Evolutionary conservation across 2,329 filamentous ascomycete species (phyloP).

Genomic region (Akanthomyces lecanii): DNA sequence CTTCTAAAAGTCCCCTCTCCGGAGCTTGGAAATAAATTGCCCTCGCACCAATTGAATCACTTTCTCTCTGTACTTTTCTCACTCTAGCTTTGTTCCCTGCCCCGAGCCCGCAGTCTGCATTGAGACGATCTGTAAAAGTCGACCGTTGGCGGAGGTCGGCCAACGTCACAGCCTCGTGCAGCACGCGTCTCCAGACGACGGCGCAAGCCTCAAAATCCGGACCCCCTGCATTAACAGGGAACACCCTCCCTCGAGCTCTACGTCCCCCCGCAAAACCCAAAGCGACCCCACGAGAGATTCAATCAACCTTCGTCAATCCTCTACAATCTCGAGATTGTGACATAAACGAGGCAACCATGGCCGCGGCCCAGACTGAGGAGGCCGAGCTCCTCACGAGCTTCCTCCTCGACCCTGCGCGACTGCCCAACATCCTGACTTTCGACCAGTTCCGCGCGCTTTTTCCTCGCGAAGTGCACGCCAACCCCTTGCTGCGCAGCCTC

Average conservation of each 20-base stretch:
- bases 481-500: constrained; percentile 63
- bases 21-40: background rate
- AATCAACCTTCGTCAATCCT: too few relatives aligned
- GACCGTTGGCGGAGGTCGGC: background rate
- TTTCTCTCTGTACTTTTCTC: background rate
- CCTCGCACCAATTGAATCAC: background rate
- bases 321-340: too few relatives aligned
- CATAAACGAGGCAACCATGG: too few relatives aligned
- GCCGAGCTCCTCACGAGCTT: constrained; percentile 71
- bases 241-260: background rate
- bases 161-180: background rate
- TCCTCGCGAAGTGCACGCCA: constrained; percentile 60
- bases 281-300: too few relatives aligned
- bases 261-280: background rate
- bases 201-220: background rate
- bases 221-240: background rate
- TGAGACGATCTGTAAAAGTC: background rate
- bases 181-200: background rate
- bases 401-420: constrained; percentile 68
- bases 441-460: constrained; percentile 74
- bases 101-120: background rate
- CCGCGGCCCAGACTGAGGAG: constrained; percentile 63
- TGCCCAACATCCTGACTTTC: constrained; percentile 69
- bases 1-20: background rate
- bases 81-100: background rate